Evolutionary conservation across 1,284 basidiomycete species (phyloP).

Genomic region (Prillingera fragicola): DNA sequence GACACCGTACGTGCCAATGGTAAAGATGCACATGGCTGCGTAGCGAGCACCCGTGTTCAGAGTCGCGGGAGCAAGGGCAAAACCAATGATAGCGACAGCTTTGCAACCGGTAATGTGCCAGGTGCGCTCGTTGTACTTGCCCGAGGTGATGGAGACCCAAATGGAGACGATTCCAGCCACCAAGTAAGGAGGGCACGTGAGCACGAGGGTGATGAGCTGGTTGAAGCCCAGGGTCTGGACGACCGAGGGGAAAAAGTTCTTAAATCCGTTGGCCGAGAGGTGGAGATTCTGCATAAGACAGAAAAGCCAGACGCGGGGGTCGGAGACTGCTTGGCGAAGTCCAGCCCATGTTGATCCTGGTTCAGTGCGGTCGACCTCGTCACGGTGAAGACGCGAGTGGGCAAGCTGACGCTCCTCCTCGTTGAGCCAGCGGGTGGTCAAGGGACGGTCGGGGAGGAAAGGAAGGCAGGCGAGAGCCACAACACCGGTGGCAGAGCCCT

Average conservation of each 20-base stretch:
- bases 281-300: conserved; percentile 27
- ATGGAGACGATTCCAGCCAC: conserved; percentile 22
- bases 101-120: conserved; percentile 30
- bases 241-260: conserved; percentile 35
- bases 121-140: conserved; percentile 23
- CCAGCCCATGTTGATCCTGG: conserved; percentile 27
- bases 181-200: conserved; percentile 46
- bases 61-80: conserved; percentile 27
- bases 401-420: conserved; percentile 17
- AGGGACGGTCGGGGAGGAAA: conserved; percentile 16
- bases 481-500: conserved; percentile 14
- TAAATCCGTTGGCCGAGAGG: conserved; percentile 30
- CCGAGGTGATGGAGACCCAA: conserved; percentile 25
- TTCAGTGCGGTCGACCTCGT: conserved; percentile 25
- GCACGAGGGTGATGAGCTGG: conserved; percentile 38
- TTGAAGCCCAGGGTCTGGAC: conserved; percentile 36
- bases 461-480: conserved; percentile 10
- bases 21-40: conserved; percentile 27
- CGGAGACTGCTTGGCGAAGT: conserved; percentile 29
- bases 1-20: conserved; percentile 29
- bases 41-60: conserved; percentile 32
- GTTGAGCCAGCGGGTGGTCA: conserved; percentile 16
- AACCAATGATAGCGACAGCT: conserved; percentile 25
- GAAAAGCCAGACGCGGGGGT: conserved; percentile 32
- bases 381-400: conserved; percentile 18